Evolutionary conservation across 2,329 filamentous ascomycete species (phyloP).

Genomic region (Hortaea werneckii): DNA sequence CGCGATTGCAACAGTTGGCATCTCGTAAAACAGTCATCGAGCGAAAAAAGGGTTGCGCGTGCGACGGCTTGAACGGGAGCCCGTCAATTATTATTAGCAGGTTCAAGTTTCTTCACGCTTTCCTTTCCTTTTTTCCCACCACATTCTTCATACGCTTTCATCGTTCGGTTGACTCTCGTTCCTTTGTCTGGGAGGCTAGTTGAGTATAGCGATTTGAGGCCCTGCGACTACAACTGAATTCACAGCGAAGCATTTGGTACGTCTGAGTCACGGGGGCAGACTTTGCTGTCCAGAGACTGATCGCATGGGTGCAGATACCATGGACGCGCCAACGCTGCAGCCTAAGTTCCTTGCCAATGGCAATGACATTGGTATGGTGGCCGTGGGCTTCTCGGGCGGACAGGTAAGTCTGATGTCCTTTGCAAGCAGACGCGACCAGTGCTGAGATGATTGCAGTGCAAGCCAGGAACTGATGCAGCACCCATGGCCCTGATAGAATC

Average conservation of each 20-base stretch:
- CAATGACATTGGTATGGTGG: slow-evolving; percentile 79
- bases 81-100: not conserved
- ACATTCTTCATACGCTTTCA: not conserved
- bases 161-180: not conserved
- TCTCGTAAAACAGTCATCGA: not conserved
- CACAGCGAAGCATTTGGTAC: not conserved
- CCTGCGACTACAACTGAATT: no score
- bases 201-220: not conserved
- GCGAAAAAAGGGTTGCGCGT: not conserved
- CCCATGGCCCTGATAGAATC: slow-evolving; percentile 81
- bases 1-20: slow-evolving; percentile 1
- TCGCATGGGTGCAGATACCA: slow-evolving; percentile 6
- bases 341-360: slow-evolving; percentile 71
- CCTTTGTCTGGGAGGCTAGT: not conserved
- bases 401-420: slow-evolving; percentile 50
- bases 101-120: not conserved
- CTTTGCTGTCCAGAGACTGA: not conserved
- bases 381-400: slow-evolving; percentile 91
- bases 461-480: slow-evolving; percentile 82
- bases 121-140: not conserved
- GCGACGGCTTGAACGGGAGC: not conserved
- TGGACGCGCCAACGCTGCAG: slow-evolving; percentile 45
- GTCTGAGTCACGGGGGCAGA: no score
- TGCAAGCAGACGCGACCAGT: not conserved
- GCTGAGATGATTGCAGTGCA: slow-evolving; percentile 50